Evolutionary conservation across 2,329 filamentous ascomycete genomes (phyloP), one percentile per base, ranked within the genome.

Genomic region (Herpotrichia juniperi): DNA sequence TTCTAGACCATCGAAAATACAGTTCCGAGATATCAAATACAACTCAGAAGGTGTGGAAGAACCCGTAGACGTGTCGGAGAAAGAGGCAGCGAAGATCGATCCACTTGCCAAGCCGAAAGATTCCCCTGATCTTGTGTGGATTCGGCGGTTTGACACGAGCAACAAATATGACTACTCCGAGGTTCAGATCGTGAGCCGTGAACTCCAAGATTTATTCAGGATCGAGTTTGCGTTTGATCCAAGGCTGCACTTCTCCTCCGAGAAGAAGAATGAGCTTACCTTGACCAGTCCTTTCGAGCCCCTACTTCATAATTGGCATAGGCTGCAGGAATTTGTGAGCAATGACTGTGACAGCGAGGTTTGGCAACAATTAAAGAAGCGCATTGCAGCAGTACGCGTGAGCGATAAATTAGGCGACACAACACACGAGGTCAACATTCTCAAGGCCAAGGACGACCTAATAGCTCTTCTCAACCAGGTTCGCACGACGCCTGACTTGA

Each of bases 271-370:
- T 17, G 43, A 53, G 8, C 21, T 55, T 10, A 39, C 46, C 2
- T 16, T 58, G 2, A 34, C 21, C 6, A 53, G 55, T 28, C 51
- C 55, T 19, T 58, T 58, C 24, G 53, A 53, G 21, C 50, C 56
- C 16, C 28, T 58, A n/a, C n/a, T 58, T 9, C 56, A 53, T 21
- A 47, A 26, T 11, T 55, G 55, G 48, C 21, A 22, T 1, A 22
- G 40, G 24, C 26, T 55, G 8, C 32, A 53, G 35, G 22, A 44
- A n/a, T 19, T 55, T 11, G 26, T 22, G 2, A 32, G 30, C 26
- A n/a, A 16, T 28, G 40, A 46, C 6, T 32, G 32, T n/a, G 45
- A 48, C 12, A 30, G 22, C 21, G 24, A 37, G 11, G 24, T 8
- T 7, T 45, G 42, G 42, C 9, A 30, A 16, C 6, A 7, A 6